phyloP scores from a whole-genome alignment of 1,139 yeast species.

The Lodderomyces jiufengensis region DNA sequence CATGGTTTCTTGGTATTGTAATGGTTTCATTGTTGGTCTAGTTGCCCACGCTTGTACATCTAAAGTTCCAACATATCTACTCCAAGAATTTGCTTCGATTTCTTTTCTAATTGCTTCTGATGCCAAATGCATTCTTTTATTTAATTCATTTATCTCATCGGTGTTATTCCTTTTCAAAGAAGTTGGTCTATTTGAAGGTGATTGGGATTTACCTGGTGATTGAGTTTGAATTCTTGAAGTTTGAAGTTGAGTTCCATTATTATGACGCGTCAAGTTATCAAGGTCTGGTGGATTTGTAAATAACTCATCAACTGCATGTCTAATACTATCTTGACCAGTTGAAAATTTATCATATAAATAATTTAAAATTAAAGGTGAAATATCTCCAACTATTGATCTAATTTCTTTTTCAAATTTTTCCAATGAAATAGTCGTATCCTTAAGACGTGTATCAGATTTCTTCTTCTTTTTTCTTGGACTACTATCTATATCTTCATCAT shows the following conservation, averaged over 20 bases:
- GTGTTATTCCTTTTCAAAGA: slow-evolving; percentile 1
- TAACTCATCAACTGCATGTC: slow-evolving; percentile 29
- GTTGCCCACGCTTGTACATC: slow-evolving; percentile 83
- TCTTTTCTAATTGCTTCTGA: slow-evolving; percentile 15
- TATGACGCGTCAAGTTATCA: slow-evolving; percentile 10
- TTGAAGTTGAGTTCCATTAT: neutral
- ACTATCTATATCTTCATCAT: slow-evolving; percentile 3
- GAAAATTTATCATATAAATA: slow-evolving; percentile 23
- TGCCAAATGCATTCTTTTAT: slow-evolving; percentile 15
- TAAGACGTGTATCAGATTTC: neutral
- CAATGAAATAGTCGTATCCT: slow-evolving; percentile 3
- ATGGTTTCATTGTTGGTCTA: slow-evolving; percentile 57
- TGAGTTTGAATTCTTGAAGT: neutral
- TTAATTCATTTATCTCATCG: slow-evolving; percentile 12
- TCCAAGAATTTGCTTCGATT: slow-evolving; percentile 18
- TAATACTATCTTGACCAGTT: slow-evolving; percentile 21
- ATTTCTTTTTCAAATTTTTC: slow-evolving; percentile 22
- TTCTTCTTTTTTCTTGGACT: neutral
- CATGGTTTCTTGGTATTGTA: slow-evolving; percentile 49
- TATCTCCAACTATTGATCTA: slow-evolving; percentile 19
- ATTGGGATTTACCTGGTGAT: neutral
- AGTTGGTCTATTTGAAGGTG: neutral
- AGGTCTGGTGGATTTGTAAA: slow-evolving; percentile 17
- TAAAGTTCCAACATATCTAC: slow-evolving; percentile 60
- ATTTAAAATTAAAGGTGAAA: slow-evolving; percentile 15